Evolutionary conservation across 2,329 filamentous ascomycete species (phyloP).

Genomic region (Hymenoscyphus fructigenus): DNA sequence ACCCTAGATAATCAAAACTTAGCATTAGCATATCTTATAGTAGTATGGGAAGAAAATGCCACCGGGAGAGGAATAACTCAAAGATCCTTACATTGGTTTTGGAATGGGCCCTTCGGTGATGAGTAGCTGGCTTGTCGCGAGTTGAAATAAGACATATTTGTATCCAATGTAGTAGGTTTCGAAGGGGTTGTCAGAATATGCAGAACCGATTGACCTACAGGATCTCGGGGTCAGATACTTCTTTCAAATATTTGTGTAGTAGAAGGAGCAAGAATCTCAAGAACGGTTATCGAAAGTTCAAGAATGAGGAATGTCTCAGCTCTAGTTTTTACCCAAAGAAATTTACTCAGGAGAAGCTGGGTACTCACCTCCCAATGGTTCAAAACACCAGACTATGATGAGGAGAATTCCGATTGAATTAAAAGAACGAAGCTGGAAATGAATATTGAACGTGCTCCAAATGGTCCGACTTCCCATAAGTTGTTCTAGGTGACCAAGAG

Average conservation of each 20-base stretch:
- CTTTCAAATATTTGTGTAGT: too few relatives aligned
- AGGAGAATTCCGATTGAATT: conserved; percentile 31
- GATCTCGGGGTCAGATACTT: too few relatives aligned
- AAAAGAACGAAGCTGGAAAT: conserved; percentile 30
- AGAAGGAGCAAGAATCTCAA: too few relatives aligned
- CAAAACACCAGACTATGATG: conserved; percentile 35
- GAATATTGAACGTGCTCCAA: conserved; percentile 30
- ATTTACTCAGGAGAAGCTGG: too few relatives aligned
- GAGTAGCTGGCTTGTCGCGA: conserved; percentile 27
- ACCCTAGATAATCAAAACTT: conserved; percentile 8
- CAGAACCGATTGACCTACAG: conserved; percentile 35
- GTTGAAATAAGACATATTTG: conserved; percentile 26
- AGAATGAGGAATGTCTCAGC: too few relatives aligned
- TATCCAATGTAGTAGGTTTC: conserved; percentile 15
- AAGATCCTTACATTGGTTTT: conserved; percentile 12
- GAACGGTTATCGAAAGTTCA: too few relatives aligned
- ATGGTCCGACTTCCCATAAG: conserved; percentile 37
- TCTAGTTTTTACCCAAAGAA: too few relatives aligned
- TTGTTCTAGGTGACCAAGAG: conserved; percentile 33
- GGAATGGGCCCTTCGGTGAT: conserved; percentile 16
- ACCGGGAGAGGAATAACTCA: not conserved
- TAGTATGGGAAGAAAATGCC: not conserved
- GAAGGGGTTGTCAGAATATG: conserved; percentile 25
- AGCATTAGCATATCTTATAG: not conserved
- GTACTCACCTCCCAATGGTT: conserved; percentile 36